These are phyloP conservation scores for Cystofilobasidium ferigula DNA, from an alignment of 768 basidiomycete genomes.

Conservation along the genomic window DNA sequence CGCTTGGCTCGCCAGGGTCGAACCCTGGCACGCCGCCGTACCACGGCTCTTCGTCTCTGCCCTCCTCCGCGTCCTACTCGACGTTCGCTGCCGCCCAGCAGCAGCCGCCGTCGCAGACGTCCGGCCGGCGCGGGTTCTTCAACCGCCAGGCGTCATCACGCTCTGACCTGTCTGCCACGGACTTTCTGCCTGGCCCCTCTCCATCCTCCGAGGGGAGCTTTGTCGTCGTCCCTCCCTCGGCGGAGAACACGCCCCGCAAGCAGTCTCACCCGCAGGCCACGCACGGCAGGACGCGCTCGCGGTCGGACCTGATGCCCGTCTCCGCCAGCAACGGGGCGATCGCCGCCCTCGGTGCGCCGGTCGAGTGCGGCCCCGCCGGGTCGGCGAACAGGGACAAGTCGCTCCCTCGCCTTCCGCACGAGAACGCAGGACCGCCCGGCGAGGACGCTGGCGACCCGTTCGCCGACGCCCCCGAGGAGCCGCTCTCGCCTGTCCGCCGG, in stretches of 20 bases:
- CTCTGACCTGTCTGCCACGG: not conserved
- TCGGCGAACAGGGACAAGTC: slow-evolving; percentile 8
- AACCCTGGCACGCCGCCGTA: too few relatives aligned
- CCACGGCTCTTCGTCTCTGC: not conserved
- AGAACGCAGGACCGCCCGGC: not conserved
- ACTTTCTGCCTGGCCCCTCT: not conserved
- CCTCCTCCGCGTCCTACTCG: slow-evolving; percentile 4
- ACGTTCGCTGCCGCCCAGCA: not conserved
- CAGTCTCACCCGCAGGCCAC: not conserved
- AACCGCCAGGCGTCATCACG: not conserved
- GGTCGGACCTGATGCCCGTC: not conserved
- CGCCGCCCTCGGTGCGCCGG: not conserved
- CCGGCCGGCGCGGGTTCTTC: not conserved
- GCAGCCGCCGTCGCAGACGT: not conserved
- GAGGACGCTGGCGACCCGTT: slow-evolving; percentile 4
- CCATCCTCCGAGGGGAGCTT: slow-evolving; percentile 11
- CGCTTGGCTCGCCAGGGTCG: not conserved
- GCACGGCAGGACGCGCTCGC: not conserved
- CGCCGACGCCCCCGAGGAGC: not conserved
- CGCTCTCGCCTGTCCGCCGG: not conserved
- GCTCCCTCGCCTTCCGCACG: slow-evolving; percentile 6
- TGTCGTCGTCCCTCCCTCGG: not conserved
- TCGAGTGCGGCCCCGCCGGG: not conserved
- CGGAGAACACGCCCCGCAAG: not conserved
- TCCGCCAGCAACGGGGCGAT: not conserved